Percentiles rank a stretch among this genome's conserved stretches.
Evolutionary conservation across 2,329 filamentous ascomycete species (phyloP).

Genomic region (Pseudogymnoascus sp.): DNA sequence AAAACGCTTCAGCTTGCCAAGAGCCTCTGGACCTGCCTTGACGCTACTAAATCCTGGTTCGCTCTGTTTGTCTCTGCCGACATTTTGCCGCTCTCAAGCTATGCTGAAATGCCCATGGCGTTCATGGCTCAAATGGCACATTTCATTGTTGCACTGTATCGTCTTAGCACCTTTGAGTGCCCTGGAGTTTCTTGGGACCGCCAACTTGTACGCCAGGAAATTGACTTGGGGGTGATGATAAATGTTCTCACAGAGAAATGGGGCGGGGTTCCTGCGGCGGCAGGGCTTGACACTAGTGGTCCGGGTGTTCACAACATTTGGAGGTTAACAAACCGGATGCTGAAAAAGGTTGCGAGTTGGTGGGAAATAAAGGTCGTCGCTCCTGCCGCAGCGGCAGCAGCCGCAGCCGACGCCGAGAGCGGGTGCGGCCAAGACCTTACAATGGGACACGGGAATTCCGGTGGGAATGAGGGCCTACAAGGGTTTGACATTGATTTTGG

Average conservation of each 20-base stretch:
- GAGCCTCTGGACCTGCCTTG: background rate
- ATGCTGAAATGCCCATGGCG: constrained; percentile 6
- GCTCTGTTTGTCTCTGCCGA: background rate
- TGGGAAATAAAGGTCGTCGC: constrained; percentile 4
- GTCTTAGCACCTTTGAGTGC: background rate
- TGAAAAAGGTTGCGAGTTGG: background rate
- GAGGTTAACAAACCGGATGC: constrained; percentile 1
- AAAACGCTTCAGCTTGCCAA: background rate
- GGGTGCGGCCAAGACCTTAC: background rate
- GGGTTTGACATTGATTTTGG: constrained; percentile 2
- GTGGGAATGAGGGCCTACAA: background rate
- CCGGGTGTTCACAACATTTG: background rate
- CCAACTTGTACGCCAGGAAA: background rate
- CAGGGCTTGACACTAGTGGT: background rate
- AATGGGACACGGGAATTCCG: background rate
- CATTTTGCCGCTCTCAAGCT: background rate
- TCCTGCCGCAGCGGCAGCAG: background rate
- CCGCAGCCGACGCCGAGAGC: background rate
- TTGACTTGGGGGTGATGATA: constrained; percentile 5
- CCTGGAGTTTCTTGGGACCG: constrained; percentile 3
- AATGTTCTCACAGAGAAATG: background rate
- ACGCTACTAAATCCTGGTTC: constrained; percentile 3
- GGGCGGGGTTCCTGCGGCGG: background rate
- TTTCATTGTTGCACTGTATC: background rate
- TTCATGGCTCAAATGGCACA: constrained; percentile 1